phyloP scores from a whole-genome alignment of 257 asterid species.

The Petunia secreta region DNA sequence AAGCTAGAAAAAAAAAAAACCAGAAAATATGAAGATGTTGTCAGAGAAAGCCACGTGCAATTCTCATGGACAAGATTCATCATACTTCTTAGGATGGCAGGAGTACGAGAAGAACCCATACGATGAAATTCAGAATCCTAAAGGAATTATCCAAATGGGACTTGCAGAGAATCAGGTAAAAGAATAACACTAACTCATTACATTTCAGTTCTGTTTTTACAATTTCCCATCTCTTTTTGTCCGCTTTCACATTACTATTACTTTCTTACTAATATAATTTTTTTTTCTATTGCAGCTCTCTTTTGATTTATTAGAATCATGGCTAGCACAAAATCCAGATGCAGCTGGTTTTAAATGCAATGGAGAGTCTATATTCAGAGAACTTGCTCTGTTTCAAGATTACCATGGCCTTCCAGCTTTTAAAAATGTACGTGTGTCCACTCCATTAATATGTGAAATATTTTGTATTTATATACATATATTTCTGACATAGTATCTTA shows the following conservation, averaged over 20 bases:
- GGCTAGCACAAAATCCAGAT: constrained; percentile 60
- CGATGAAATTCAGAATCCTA: constrained; percentile 46
- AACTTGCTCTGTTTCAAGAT: constrained; percentile 77
- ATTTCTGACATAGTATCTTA: constrained; percentile 21
- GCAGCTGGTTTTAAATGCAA: constrained; percentile 53
- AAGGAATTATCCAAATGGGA: constrained; percentile 74
- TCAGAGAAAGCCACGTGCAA: constrained; percentile 59
- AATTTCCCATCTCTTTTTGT: neutral
- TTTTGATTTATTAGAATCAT: constrained; percentile 57
- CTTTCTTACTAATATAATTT: neutral
- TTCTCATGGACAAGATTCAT: constrained; percentile 68
- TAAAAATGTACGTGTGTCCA: constrained; percentile 27
- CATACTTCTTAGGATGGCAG: constrained; percentile 71
- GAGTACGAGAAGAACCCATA: constrained; percentile 71
- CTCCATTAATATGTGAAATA: neutral
- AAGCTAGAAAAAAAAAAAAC: constrained; percentile 1
- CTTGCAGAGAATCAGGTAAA: constrained; percentile 64
- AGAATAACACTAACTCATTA: neutral
- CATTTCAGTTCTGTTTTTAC: neutral
- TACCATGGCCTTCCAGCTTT: constrained; percentile 52
- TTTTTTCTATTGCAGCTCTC: constrained; percentile 45
- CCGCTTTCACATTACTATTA: neutral
- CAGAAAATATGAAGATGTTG: constrained; percentile 41
- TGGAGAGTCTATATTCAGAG: constrained; percentile 60
- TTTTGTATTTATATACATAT: neutral